phyloP scores from a whole-genome alignment of 1,284 basidiomycete species.

The Trametes pubescens region DNA sequence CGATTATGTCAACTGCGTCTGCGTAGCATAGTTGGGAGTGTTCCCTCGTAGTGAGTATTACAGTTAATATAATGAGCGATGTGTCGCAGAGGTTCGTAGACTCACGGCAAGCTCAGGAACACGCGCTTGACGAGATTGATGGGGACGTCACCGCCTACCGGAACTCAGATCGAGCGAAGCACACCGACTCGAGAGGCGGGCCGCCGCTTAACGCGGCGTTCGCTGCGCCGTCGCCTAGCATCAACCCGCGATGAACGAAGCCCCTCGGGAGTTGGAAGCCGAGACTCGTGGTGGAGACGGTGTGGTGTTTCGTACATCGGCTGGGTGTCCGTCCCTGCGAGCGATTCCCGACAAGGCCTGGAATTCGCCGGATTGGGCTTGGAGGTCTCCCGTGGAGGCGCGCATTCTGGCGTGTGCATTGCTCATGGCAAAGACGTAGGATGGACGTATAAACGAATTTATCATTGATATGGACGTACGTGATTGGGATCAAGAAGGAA shows the following conservation, averaged over 20 bases:
- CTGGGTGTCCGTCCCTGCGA: neutral
- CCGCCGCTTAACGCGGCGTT: neutral
- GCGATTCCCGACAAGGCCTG: neutral
- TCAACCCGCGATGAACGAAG: constrained; percentile 19
- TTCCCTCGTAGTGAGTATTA: neutral
- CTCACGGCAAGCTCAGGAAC: constrained; percentile 14
- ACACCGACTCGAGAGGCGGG: neutral
- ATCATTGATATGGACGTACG: constrained; percentile 20
- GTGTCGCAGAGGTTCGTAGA: neutral
- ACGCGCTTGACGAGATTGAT: constrained; percentile 4
- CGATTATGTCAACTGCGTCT: neutral
- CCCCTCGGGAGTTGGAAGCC: constrained; percentile 30
- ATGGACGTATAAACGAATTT: constrained; percentile 19
- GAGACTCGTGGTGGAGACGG: constrained; percentile 23
- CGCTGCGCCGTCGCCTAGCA: constrained; percentile 19
- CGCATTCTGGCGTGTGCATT: constrained; percentile 15
- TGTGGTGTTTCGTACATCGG: constrained; percentile 12
- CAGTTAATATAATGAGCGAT: neutral
- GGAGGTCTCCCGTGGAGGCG: neutral
- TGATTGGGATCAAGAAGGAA: constrained; percentile 33
- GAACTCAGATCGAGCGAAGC: constrained; percentile 15
- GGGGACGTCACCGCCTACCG: constrained; percentile 16
- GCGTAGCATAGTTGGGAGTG: neutral
- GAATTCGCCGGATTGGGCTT: constrained; percentile 7
- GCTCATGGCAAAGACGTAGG: constrained; percentile 19